Conservation (phyloP, 1,139 yeast species). For the Pichia sp. region DNA sequence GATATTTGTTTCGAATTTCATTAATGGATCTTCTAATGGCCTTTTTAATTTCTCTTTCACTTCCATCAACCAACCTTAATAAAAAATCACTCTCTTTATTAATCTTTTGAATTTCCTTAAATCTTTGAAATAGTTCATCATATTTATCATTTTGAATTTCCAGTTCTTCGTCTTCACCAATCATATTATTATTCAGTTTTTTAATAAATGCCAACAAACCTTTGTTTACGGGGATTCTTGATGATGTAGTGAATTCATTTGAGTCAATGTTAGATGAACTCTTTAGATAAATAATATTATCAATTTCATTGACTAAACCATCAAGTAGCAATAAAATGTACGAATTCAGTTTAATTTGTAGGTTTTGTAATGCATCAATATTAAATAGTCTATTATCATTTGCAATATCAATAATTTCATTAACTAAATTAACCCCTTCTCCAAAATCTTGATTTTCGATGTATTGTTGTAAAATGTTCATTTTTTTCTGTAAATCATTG, state of each 20-base stretch:
- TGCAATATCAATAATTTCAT: slow-evolving; percentile 37
- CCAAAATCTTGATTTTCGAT: slow-evolving; percentile 64
- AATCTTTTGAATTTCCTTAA: slow-evolving; percentile 31
- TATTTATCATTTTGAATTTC: slow-evolving; percentile 22
- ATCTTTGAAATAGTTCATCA: slow-evolving; percentile 15
- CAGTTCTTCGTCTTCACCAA: slow-evolving; percentile 23
- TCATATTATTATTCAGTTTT: slow-evolving; percentile 14
- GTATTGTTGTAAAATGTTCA: slow-evolving; percentile 58
- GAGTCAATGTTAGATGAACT: slow-evolving; percentile 1
- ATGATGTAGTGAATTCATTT: slow-evolving; percentile 23
- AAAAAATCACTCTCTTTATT: slow-evolving; percentile 60
- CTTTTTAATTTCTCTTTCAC: slow-evolving; percentile 43
- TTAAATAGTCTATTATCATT: slow-evolving; percentile 45
- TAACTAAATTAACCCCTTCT: slow-evolving; percentile 48
- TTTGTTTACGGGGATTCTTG: slow-evolving; percentile 16
- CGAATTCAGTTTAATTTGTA: slow-evolving; percentile 51
- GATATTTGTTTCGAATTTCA: slow-evolving; percentile 53
- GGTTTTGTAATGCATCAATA: slow-evolving; percentile 47
- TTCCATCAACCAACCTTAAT: slow-evolving; percentile 46
- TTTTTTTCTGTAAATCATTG: slow-evolving; percentile 52
- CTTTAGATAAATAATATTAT: slow-evolving; percentile 65
- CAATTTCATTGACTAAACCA: slow-evolving; percentile 70
- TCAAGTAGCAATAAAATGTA: slow-evolving; percentile 67
- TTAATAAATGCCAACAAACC: slow-evolving; percentile 24
- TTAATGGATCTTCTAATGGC: slow-evolving; percentile 58